phyloP scores from a whole-genome alignment of 768 basidiomycete genomes.

The Phanerochaete sordida region DNA sequence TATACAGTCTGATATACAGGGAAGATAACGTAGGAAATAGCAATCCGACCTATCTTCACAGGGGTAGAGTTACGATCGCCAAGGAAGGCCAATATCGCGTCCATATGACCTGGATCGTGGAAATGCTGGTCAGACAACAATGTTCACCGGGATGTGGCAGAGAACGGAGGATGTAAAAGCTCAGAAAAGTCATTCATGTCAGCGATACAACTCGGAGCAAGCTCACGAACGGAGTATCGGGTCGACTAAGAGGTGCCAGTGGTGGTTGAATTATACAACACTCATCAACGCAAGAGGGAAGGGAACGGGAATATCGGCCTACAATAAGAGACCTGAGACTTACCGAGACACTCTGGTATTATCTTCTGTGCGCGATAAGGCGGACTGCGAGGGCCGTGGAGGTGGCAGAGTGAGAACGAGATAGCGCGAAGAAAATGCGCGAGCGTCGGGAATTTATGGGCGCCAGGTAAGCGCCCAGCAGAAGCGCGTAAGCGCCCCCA shows the following conservation, averaged over 20 bases:
- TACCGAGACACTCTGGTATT: slow-evolving; percentile 17
- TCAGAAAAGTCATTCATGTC: slow-evolving; percentile 75
- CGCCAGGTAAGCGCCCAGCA: not conserved
- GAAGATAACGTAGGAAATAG: slow-evolving; percentile 2
- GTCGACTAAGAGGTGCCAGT: slow-evolving; percentile 96
- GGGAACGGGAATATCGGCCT: slow-evolving; percentile 16
- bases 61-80: not conserved
- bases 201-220: slow-evolving; percentile 50
- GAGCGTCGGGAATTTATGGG: not conserved
- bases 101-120: not conserved
- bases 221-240: slow-evolving; percentile 38
- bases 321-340: not conserved
- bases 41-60: not conserved
- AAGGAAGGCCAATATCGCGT: not conserved
- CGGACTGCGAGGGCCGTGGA: not conserved
- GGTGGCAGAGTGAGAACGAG: not conserved
- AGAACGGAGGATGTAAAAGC: slow-evolving; percentile 16
- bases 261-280: slow-evolving; percentile 65
- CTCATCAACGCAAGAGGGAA: slow-evolving; percentile 57
- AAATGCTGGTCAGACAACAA: not conserved
- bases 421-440: not conserved
- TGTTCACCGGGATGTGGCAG: not conserved
- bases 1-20: not conserved
- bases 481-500: not conserved
- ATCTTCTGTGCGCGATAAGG: not conserved